A percentile compares a stretch with the other conserved stretches of the same genome.
phyloP scores from a whole-genome alignment of 2,329 filamentous ascomycete genomes.

The Fusarium sp. region DNA sequence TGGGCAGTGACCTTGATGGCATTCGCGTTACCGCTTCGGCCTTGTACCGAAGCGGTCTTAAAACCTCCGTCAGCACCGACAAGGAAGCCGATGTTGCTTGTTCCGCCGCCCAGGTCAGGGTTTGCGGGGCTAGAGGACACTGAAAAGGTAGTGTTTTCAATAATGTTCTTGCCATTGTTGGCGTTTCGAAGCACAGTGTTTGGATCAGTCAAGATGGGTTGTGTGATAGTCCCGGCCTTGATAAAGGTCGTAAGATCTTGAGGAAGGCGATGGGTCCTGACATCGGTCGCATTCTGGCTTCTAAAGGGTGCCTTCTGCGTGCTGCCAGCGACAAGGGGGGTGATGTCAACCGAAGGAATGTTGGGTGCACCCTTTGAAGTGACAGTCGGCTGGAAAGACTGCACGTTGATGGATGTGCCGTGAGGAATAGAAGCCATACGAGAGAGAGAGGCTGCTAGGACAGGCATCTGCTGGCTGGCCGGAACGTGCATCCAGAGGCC shows the following conservation, averaged over 20 bases:
- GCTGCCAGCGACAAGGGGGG: slow-evolving; percentile 41
- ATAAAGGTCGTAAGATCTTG: slow-evolving; percentile 50
- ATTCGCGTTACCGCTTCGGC: slow-evolving; percentile 36
- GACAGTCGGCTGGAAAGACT: slow-evolving; percentile 46
- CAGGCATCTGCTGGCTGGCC: slow-evolving; percentile 40
- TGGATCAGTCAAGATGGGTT: slow-evolving; percentile 50
- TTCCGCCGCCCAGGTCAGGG: slow-evolving; percentile 51
- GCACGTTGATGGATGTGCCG: slow-evolving; percentile 60
- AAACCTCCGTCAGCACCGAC: slow-evolving; percentile 29
- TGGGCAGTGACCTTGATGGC: slow-evolving; percentile 22
- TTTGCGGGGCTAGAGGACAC: slow-evolving; percentile 44
- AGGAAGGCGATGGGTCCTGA: slow-evolving; percentile 46
- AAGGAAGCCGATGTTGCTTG: slow-evolving; percentile 39
- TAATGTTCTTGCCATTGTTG: slow-evolving; percentile 51
- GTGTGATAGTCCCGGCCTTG: slow-evolving; percentile 51
- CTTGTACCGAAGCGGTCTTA: slow-evolving; percentile 51
- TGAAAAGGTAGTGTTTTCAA: slow-evolving; percentile 49
- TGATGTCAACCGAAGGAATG: slow-evolving; percentile 45
- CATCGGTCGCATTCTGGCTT: slow-evolving; percentile 19
- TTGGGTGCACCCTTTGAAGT: slow-evolving; percentile 37
- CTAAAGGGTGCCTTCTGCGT: slow-evolving; percentile 1
- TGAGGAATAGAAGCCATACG: slow-evolving; percentile 61
- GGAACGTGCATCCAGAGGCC: slow-evolving; percentile 59
- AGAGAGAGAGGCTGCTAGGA: slow-evolving; percentile 45
- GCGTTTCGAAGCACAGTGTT: slow-evolving; percentile 49